Evolutionary conservation across 1,284 basidiomycete genomes (phyloP), one percentile per base, ranked within the genome.

Genomic region (Irpex rosettiformis): DNA sequence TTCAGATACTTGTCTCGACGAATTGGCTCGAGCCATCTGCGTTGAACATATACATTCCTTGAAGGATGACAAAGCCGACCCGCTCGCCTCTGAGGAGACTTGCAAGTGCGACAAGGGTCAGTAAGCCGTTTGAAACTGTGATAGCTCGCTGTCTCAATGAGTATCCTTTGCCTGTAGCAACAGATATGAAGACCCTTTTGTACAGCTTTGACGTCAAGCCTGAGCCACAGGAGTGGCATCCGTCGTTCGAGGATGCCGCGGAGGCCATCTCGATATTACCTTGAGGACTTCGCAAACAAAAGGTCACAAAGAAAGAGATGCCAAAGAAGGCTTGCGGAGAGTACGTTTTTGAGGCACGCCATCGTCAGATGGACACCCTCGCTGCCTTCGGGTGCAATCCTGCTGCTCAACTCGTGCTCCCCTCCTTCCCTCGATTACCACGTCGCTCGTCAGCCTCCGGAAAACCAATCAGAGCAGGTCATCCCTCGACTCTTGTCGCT

Each of bases 371-470:
- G 48, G 67, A 69, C 48, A 70, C 69, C 2, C 62, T 72, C 6
- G 56, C 69, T 3, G 67, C 68, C 29, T 72, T 70, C 52, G 70
- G 70, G 2, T 72, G 70, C 55, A 66, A 54, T 68, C 69, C 8
- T 72, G 69, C 59, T 72, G 70, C 60, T 10, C 64, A 29, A 30
- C 61, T 43, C 58, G 55, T 43, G 6, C 43, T 27, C 56, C 56
- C 28, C 25, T 61, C 56, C 22, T 61, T 52, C 27, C 27, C 45
- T 40, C 58, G 16, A n/a, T 25, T 21, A 55, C 61, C 7, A 13
- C 54, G 7, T 63, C 65, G 8, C 43, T 63, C 21, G 25, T 43
- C 22, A 61, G 48, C 47, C 42, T 59, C n/a, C 62, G 51, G 18
- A 55, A 51, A 5, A 28, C 11, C 30, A 27, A 30, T 43, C 61